These are phyloP conservation scores for Globisporangium perplexum DNA, from an alignment of 352 stramenopile genomes.

Conservation along the genomic window DNA sequence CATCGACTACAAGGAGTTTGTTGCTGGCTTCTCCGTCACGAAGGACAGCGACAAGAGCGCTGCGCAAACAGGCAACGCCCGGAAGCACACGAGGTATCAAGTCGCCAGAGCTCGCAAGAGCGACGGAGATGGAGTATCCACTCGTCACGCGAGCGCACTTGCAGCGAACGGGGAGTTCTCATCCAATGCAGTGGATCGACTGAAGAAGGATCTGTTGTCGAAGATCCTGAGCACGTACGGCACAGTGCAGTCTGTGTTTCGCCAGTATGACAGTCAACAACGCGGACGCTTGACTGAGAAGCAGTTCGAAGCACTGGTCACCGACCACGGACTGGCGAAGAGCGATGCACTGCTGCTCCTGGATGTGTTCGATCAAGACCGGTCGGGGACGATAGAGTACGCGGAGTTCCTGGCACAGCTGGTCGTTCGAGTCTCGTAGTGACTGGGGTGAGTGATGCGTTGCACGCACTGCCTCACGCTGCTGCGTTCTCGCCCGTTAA, in stretches of 20 bases:
- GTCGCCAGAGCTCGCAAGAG: constrained; percentile 10
- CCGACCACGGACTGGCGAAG: constrained; percentile 24
- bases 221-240: constrained; percentile 33
- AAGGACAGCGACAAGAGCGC: constrained; percentile 19
- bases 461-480: neutral
- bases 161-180: neutral
- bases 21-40: constrained; percentile 29
- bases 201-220: constrained; percentile 43
- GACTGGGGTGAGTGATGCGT: neutral
- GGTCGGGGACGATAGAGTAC: constrained; percentile 48
- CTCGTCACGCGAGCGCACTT: constrained; percentile 1
- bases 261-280: constrained; percentile 39
- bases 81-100: constrained; percentile 16
- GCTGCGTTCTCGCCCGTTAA: constrained; percentile 11
- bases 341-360: constrained; percentile 27
- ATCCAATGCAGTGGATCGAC: constrained; percentile 16
- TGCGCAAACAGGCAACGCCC: constrained; percentile 2
- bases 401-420: constrained; percentile 48
- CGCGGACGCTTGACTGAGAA: constrained; percentile 25
- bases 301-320: constrained; percentile 43
- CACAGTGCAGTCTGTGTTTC: constrained; percentile 46
- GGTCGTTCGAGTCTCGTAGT: constrained; percentile 17
- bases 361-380: constrained; percentile 35
- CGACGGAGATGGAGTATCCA: neutral
- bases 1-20: constrained; percentile 74